Percentiles rank a stretch among this genome's conserved stretches.
Conservation (phyloP, 1,284 basidiomycete species). For the Sporisorium reilianum region DNA sequence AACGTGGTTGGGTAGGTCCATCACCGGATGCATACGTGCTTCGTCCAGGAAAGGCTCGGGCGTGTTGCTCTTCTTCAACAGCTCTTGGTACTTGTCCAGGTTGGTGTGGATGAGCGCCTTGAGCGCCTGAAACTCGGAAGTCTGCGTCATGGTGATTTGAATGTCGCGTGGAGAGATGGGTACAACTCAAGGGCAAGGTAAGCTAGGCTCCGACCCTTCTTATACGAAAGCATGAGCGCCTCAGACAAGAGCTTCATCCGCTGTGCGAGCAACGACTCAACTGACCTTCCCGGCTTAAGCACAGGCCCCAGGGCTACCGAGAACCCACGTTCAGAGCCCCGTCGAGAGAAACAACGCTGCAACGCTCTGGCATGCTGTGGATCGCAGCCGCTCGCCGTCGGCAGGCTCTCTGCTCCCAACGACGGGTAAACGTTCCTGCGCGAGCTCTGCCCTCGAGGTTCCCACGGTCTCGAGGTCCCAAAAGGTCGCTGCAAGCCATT, state of each 20-base stretch:
- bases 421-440: too few species aligned
- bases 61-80: slow-evolving; percentile 11
- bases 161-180: too few species aligned
- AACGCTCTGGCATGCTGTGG: neutral
- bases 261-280: slow-evolving; percentile 2
- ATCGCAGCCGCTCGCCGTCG: too few species aligned
- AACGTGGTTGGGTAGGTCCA: slow-evolving; percentile 18
- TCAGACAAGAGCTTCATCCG: neutral
- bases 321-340: neutral
- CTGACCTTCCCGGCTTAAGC: neutral
- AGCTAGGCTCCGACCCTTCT: too few species aligned
- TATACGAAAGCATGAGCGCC: neutral
- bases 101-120: slow-evolving; percentile 27
- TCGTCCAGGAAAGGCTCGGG: slow-evolving; percentile 29
- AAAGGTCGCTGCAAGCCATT: neutral
- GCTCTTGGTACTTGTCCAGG: slow-evolving; percentile 27
- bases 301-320: too few species aligned
- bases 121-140: slow-evolving; percentile 33
- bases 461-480: neutral
- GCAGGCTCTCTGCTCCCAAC: too few species aligned
- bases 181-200: too few species aligned
- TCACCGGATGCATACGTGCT: slow-evolving; percentile 18
- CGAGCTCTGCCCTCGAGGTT: slow-evolving; percentile 11
- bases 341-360: neutral
- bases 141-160: slow-evolving; percentile 10